Conservation (phyloP, 2,329 filamentous ascomycete genomes). For the Knufia fluminis region DNA sequence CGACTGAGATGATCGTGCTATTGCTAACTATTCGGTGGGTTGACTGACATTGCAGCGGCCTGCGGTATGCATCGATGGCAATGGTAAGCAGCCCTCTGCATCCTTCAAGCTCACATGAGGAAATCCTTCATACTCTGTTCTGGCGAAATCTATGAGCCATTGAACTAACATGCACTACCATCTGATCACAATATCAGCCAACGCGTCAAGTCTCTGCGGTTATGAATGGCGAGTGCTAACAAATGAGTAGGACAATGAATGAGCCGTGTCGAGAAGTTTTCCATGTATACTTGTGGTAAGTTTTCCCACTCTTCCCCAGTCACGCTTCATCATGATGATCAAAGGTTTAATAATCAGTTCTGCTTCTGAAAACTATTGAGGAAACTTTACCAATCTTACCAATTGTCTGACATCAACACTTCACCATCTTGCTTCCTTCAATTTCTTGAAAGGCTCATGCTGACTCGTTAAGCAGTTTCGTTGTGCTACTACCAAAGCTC, state of each 20-base stretch:
- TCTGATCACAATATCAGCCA: constrained; percentile 34
- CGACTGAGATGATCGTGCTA: too few species aligned
- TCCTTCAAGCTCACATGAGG: constrained; percentile 12
- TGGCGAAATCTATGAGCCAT: constrained; percentile 47
- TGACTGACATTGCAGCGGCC: too few species aligned
- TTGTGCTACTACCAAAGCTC: neutral
- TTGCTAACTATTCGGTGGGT: too few species aligned
- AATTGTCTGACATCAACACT: constrained; percentile 30
- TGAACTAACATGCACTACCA: constrained; percentile 54
- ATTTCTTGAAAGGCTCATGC: neutral
- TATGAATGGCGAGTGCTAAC: neutral
- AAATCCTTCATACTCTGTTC: constrained; percentile 43
- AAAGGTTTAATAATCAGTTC: constrained; percentile 46
- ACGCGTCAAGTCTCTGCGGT: neutral
- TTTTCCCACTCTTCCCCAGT: constrained; percentile 5
- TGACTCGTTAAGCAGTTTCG: neutral
- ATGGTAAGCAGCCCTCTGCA: neutral
- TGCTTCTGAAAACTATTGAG: constrained; percentile 53
- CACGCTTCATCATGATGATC: constrained; percentile 37
- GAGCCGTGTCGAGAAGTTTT: neutral
- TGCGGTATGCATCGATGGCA: too few species aligned
- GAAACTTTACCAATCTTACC: constrained; percentile 51
- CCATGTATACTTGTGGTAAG: constrained; percentile 1
- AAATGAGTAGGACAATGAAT: neutral
- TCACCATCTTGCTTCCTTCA: neutral